A percentile compares a stretch with the other conserved stretches of the same genome.
Conservation (phyloP, 495 filamentous ascomycete species). For the Filosporella fistucella region DNA sequence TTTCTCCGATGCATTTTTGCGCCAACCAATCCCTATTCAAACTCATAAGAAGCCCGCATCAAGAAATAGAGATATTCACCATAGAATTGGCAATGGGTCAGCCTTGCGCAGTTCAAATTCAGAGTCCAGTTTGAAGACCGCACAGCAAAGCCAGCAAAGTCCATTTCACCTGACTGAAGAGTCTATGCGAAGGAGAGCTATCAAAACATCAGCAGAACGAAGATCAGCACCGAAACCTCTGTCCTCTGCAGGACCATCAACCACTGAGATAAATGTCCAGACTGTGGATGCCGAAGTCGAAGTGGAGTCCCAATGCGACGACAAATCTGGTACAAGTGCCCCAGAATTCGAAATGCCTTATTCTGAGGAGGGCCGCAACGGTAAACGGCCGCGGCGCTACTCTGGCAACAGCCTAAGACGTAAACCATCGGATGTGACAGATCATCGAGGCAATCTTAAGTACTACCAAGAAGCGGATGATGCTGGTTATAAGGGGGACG, state of each 20-base stretch:
- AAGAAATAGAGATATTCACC: constrained; percentile 54
- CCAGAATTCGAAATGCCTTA: constrained; percentile 46
- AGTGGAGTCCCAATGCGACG: constrained; percentile 27
- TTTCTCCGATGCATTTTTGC: constrained; percentile 88
- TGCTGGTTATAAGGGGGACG: constrained; percentile 76
- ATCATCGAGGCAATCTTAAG: constrained; percentile 64
- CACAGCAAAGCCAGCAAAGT: constrained; percentile 11
- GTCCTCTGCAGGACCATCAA: no score
- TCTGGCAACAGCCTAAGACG: constrained; percentile 75
- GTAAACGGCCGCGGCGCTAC: constrained; percentile 58
- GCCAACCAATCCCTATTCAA: constrained; percentile 63
- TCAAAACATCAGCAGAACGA: constrained; percentile 20
- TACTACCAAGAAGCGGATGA: constrained; percentile 75
- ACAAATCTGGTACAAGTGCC: constrained; percentile 49
- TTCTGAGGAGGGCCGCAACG: constrained; percentile 27
- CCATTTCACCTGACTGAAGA: constrained; percentile 12
- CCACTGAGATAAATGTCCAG: not conserved
- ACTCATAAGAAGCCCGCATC: constrained; percentile 55
- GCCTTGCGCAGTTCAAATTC: constrained; percentile 19
- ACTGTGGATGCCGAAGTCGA: not conserved
- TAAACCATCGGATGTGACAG: constrained; percentile 57
- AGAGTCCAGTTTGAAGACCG: constrained; percentile 22
- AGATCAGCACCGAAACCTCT: not conserved
- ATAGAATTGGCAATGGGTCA: constrained; percentile 21
- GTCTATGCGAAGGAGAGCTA: constrained; percentile 22